phyloP scores from a whole-genome alignment of 2,329 filamentous ascomycete genomes.

The Pseudogymnoascus verrucosus region DNA sequence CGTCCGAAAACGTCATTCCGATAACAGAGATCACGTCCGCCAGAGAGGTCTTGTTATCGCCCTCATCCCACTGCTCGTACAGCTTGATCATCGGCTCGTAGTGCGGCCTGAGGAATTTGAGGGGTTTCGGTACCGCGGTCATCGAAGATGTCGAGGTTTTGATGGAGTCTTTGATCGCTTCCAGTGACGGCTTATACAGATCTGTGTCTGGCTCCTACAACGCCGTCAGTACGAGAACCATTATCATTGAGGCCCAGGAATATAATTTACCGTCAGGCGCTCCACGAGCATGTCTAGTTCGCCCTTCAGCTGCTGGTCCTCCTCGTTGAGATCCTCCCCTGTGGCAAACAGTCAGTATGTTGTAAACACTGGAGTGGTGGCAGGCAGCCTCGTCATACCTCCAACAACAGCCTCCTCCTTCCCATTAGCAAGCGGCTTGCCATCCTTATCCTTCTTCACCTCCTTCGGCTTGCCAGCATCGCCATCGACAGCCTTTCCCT shows the following conservation, averaged over 20 bases:
- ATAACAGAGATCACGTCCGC: slow-evolving; percentile 96
- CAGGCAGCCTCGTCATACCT: slow-evolving; percentile 24
- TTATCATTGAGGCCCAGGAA: background rate
- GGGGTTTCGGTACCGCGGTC: slow-evolving; percentile 96
- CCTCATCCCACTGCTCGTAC: slow-evolving; percentile 81
- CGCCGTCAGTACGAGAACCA: slow-evolving; percentile 2
- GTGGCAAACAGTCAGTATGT: slow-evolving; percentile 28
- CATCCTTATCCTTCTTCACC: slow-evolving; percentile 57
- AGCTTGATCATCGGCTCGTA: slow-evolving; percentile 82
- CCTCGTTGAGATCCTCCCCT: slow-evolving; percentile 88
- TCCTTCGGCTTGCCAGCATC: slow-evolving; percentile 55
- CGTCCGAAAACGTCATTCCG: slow-evolving; percentile 97
- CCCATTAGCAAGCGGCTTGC: slow-evolving; percentile 61
- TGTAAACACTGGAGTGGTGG: slow-evolving; percentile 14
- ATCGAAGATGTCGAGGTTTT: slow-evolving; percentile 99
- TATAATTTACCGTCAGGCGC: slow-evolving; percentile 65
- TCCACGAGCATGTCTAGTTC: slow-evolving; percentile 98
- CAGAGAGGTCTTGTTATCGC: slow-evolving; percentile 79
- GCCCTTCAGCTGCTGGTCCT: slow-evolving; percentile 96
- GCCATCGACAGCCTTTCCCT: slow-evolving; percentile 74
- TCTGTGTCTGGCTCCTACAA: slow-evolving; percentile 71
- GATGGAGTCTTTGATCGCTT: slow-evolving; percentile 96
- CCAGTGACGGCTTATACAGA: slow-evolving; percentile 85
- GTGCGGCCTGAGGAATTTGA: slow-evolving; percentile 96
- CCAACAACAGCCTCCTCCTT: slow-evolving; percentile 62